Base-by-base conservation (phyloP, 371 early-diverging fungal species). In the Nematocida sp. region DNA sequence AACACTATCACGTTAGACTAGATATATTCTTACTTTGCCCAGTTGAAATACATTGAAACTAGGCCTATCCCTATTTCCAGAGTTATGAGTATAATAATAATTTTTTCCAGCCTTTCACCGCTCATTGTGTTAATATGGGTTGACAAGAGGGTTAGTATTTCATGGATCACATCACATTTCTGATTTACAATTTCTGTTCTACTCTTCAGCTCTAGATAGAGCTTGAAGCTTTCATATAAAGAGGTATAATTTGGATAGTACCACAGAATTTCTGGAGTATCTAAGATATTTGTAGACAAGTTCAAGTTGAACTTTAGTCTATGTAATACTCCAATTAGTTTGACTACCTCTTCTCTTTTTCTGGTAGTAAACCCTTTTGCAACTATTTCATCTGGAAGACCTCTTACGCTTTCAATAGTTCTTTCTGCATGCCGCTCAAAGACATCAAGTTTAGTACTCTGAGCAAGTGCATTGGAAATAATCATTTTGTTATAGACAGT, bases 241-340 rank as follows among this genome's bases (percentile, higher is more conserved):
- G 84, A 66, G 13, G 86, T 84, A 82, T 83, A 88, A 23, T 73
- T 78, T 2, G 85, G 84, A 80, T 84, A 86, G 62, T 86, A 76
- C 88, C 88, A 88, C 1, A 88, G 75, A 40, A 88, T 80, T 45
- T 88, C 88, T 45, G 88, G 88, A 57, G 86, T 86, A 64, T 85
- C 87, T 46, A 88, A 72, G 73, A 88, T 88, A 73, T 87, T 88
- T 23, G 88, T 84, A 3, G 83, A 85, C 23, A 88, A 66, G 81
- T 88, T 86, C 42, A 88, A 61, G 60, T 86, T 85, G 56, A 88
- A 84, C 45, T 85, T 75, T 2, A 88, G 72, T 54, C 73, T 82
- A 70, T 88, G 85, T 18, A 88, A 64, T 42, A 76, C 61, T 5
- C 86, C 86, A 15, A 84, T 84, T 40, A 88, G 71, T 67, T 87